Evolutionary conservation across 106 monocot genomes (phyloP).

Genomic region (Allium cepa): DNA sequence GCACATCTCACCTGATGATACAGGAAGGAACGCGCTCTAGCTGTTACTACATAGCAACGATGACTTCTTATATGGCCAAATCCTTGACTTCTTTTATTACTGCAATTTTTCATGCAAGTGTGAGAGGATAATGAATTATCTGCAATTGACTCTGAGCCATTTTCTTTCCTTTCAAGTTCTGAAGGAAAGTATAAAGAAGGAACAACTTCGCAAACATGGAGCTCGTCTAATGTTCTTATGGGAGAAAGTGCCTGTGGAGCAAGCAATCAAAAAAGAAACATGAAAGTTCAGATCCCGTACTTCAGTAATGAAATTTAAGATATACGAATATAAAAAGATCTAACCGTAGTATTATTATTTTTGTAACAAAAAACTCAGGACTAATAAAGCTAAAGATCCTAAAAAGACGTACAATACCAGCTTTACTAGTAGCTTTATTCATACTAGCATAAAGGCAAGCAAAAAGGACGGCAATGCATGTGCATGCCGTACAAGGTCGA

Average conservation of each 20-base stretch:
- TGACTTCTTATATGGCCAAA: conserved; percentile 69
- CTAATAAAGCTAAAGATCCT: too few relatives aligned
- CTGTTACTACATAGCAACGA: conserved; percentile 70
- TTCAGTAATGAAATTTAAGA: too few relatives aligned
- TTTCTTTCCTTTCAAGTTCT: conserved; percentile 23
- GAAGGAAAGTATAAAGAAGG: conserved; percentile 61
- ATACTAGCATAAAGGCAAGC: too few relatives aligned
- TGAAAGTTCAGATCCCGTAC: too few relatives aligned
- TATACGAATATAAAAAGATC: too few relatives aligned
- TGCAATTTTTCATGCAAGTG: conserved; percentile 1
- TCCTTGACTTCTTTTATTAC: conserved; percentile 5
- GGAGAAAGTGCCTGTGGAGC: conserved; percentile 71
- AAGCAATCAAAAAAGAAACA: not conserved
- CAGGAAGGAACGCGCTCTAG: conserved; percentile 49
- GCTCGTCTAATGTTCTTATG: conserved; percentile 79
- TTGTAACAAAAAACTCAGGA: too few relatives aligned
- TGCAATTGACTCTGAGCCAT: conserved; percentile 19
- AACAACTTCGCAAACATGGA: conserved; percentile 53
- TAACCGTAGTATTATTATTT: too few relatives aligned
- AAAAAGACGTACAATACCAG: too few relatives aligned
- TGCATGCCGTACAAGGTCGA: too few relatives aligned
- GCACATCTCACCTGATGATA: conserved; percentile 11
- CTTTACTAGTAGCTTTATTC: too few relatives aligned
- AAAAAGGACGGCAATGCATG: too few relatives aligned
- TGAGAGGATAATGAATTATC: conserved; percentile 9